phyloP scores from a whole-genome alignment of 2,329 filamentous ascomycete genomes.

The Phialocephala subalpina region DNA sequence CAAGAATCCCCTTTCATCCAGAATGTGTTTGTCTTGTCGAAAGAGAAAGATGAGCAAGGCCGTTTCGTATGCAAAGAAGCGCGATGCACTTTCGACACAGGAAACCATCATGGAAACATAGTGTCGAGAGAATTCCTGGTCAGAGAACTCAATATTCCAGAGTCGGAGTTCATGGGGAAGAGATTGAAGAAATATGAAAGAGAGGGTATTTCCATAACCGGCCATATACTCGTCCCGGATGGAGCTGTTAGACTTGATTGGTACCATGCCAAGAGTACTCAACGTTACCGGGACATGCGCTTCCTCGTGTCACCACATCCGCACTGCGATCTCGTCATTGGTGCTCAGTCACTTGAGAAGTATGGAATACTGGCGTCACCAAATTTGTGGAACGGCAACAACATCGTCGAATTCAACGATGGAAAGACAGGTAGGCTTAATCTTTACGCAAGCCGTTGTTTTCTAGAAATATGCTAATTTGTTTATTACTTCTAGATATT shows the following conservation, averaged over 20 bases:
- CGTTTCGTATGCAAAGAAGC: background rate
- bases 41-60: background rate
- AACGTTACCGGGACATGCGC: constrained; percentile 23
- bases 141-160: background rate
- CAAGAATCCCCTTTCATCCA: background rate
- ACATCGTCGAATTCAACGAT: background rate
- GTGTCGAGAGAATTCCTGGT: background rate
- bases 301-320: constrained; percentile 23
- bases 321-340: constrained; percentile 25
- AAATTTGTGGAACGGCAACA: constrained; percentile 14
- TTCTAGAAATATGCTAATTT: background rate
- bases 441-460: background rate
- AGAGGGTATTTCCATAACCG: background rate
- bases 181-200: background rate
- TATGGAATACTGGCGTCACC: constrained; percentile 20
- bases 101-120: background rate
- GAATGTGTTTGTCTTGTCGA: background rate
- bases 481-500: background rate
- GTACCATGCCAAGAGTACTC: constrained; percentile 23
- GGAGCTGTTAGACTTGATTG: constrained; percentile 1
- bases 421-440: background rate
- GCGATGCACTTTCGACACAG: background rate
- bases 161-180: background rate
- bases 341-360: constrained; percentile 21
- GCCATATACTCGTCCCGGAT: background rate